Percentiles rank a stretch among this genome's conserved stretches.
Conservation (phyloP, 371 early-diverging fungal species). For the Batkoa obscura region DNA sequence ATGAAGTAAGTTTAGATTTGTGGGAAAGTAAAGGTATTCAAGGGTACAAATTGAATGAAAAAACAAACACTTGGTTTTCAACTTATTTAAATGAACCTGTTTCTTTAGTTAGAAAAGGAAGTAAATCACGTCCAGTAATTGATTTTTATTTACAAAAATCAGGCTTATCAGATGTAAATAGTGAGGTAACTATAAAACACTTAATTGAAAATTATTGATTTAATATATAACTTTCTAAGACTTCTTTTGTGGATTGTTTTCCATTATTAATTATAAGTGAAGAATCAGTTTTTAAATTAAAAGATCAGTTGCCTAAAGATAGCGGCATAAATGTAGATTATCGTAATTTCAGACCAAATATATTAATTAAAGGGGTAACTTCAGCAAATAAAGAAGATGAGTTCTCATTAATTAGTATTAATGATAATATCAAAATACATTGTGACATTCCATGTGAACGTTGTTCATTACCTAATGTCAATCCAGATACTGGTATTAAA, state of each 20-base stretch:
- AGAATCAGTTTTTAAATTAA: slow-evolving; percentile 16
- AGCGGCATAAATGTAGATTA: slow-evolving; percentile 12
- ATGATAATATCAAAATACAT: background rate
- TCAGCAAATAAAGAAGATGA: slow-evolving; percentile 19
- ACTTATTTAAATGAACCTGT: slow-evolving; percentile 1
- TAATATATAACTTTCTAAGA: too few relatives aligned
- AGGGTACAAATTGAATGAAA: too few relatives aligned
- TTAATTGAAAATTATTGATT: too few relatives aligned
- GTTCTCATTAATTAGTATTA: slow-evolving; percentile 16
- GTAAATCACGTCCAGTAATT: background rate
- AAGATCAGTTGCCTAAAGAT: slow-evolving; percentile 7
- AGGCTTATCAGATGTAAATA: too few relatives aligned
- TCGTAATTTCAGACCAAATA: slow-evolving; percentile 20
- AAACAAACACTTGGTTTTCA: too few relatives aligned
- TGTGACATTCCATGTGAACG: slow-evolving; percentile 3
- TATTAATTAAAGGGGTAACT: slow-evolving; percentile 16
- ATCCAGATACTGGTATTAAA: slow-evolving; percentile 18
- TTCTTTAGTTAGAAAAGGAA: slow-evolving; percentile 5
- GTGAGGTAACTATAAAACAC: too few relatives aligned
- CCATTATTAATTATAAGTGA: slow-evolving; percentile 17
- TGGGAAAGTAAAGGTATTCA: too few relatives aligned
- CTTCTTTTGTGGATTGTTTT: slow-evolving; percentile 17
- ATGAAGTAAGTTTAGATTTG: too few relatives aligned
- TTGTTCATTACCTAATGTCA: slow-evolving; percentile 15
- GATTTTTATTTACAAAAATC: too few relatives aligned